Base-by-base conservation (phyloP, 345 rosid species). In the Eucalyptus decipiens region DNA sequence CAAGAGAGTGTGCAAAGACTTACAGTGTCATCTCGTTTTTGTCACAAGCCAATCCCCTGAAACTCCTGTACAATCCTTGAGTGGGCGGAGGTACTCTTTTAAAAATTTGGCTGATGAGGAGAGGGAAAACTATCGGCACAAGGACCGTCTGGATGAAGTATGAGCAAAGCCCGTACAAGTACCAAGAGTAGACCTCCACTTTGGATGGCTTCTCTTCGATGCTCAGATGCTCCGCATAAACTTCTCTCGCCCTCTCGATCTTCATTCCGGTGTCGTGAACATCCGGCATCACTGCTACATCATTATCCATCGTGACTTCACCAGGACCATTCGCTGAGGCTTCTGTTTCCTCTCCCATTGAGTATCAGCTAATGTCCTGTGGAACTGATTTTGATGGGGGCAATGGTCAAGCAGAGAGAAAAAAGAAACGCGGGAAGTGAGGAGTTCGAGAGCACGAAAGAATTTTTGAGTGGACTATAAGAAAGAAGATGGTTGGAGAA, bases 81-180 rank as follows among this genome's bases (percentile, higher is more conserved):
- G 72, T 47, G 34, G 90, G 90, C 81, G 32, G 81, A 32, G 76
- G 47, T 11, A 54, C 76, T 24, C 90, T 67, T 60, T 91, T 87
- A 40, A 1, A 69, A 81, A 91, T 91, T 65, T 94, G 91, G 86
- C 93, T 87, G 86, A 94, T 91, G 89, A 94, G 90, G 48, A 95
- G 93, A 19, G 97, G 93, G 90, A 95, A 94, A 30, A 94, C 91
- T 3, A 94, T 72, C 3, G 97, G 96, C 51, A 94, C 58, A 11
- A 95, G 91, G 45, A 85, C 90, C 4, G 94, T 91, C 45, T 91
- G 92, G 58, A 94, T 90, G 47, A 93, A 94, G 87, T 93, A 89
- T 21, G 97, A 91, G 90, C 96, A 93, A 3, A 94, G 87, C 60
- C 90, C 95, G 47, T 95, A 93, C 45, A 92, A 89, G 89, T 91